Conservation (phyloP, 306 rosid species). For the Vigna hirtella region DNA sequence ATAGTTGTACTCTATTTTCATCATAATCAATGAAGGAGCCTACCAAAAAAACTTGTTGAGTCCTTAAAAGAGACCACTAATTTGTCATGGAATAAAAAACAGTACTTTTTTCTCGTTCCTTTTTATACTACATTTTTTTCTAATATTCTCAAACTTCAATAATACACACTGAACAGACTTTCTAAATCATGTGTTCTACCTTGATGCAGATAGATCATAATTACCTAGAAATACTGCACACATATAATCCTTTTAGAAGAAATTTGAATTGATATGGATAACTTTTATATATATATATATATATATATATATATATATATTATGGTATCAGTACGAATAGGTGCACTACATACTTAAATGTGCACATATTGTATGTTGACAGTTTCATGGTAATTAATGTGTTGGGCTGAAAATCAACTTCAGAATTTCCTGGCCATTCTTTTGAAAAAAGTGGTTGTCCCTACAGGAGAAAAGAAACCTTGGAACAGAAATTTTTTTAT, state of each 20-base stretch:
- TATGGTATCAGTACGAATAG: not conserved
- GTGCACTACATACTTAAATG: constrained; percentile 32
- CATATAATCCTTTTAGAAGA: constrained; percentile 3
- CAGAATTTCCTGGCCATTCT: not conserved
- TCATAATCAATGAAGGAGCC: constrained; percentile 16
- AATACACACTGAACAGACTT: constrained; percentile 5
- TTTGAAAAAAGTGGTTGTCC: constrained; percentile 29
- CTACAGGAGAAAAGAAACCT: constrained; percentile 32
- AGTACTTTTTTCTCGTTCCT: constrained; percentile 18
- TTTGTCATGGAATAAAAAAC: not conserved
- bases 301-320: not conserved
- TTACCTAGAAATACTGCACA: not conserved
- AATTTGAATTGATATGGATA: not conserved
- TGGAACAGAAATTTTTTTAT: not conserved
- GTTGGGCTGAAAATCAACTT: constrained; percentile 4
- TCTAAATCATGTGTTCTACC: constrained; percentile 15
- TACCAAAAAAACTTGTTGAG: constrained; percentile 37
- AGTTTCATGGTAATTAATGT: constrained; percentile 37
- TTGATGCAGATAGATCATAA: not conserved
- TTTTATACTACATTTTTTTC: constrained; percentile 1
- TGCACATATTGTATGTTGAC: not conserved
- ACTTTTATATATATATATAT: not conserved
- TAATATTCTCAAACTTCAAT: constrained; percentile 23
- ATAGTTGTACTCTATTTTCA: constrained; percentile 5
- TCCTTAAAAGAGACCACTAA: constrained; percentile 30